Percentiles rank a stretch among this genome's conserved stretches.
These are phyloP conservation scores for Rhodomyrtus tomentosa DNA, from an alignment of 345 rosid genomes.

Conservation along the genomic window DNA sequence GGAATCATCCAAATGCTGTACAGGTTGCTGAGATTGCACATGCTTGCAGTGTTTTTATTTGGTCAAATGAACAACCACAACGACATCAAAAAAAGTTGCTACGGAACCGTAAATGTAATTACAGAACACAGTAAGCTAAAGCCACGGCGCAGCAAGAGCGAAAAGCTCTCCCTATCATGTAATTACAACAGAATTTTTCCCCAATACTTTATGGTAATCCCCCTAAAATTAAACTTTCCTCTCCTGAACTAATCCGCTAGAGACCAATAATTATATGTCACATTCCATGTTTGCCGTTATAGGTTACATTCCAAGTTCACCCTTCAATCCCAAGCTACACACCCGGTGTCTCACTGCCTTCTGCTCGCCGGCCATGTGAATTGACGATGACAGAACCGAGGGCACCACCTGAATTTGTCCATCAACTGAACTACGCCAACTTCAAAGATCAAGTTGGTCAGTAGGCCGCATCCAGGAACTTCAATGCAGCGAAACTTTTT, in stretches of 20 bases:
- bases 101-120: not conserved
- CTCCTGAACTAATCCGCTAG: not conserved
- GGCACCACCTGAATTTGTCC: not conserved
- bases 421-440: not conserved
- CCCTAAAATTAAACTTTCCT: not conserved
- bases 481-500: not conserved
- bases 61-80: not conserved
- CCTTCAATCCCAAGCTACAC: not conserved
- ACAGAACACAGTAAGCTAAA: not conserved
- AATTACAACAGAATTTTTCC: not conserved
- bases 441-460: not conserved
- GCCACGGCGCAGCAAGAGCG: not conserved
- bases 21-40: not conserved
- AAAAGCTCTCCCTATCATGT: not conserved
- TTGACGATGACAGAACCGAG: not conserved
- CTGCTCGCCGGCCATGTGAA: not conserved
- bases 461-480: not conserved
- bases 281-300: not conserved
- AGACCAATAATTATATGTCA: not conserved
- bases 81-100: not conserved
- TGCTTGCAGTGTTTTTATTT: not conserved
- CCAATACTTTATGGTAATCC: not conserved
- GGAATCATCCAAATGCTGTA: not conserved
- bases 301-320: not conserved
- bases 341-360: not conserved